Conservation (phyloP, 805 yeast genomes). For the Hanseniaspora meyeri region DNA sequence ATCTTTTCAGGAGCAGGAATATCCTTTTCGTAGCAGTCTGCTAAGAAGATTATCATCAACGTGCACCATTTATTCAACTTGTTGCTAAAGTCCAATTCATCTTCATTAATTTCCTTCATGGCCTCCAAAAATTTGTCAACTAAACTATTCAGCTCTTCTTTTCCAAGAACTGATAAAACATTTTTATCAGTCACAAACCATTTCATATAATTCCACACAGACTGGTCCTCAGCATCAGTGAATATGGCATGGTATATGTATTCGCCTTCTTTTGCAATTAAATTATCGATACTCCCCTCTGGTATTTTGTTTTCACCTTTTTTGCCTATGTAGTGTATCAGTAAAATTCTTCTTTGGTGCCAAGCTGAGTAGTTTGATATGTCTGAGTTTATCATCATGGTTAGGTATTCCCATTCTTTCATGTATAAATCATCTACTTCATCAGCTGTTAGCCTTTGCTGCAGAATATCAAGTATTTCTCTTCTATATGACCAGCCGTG, state of each 20-base stretch:
- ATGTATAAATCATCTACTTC: slow-evolving; percentile 25
- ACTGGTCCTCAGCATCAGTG: slow-evolving; percentile 88
- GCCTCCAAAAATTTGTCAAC: slow-evolving; percentile 36
- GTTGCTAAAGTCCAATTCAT: slow-evolving; percentile 59
- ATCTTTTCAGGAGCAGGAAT: slow-evolving; percentile 22
- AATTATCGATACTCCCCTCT: slow-evolving; percentile 21
- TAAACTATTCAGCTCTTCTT: slow-evolving; percentile 25
- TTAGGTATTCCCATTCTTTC: slow-evolving; percentile 64
- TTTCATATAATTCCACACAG: slow-evolving; percentile 77
- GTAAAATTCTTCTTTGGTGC: slow-evolving; percentile 72
- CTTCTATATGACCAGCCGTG: slow-evolving; percentile 96
- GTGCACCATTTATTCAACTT: slow-evolving; percentile 65
- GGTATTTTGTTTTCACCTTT: slow-evolving; percentile 18
- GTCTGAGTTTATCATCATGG: slow-evolving; percentile 62
- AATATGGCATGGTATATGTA: slow-evolving; percentile 72
- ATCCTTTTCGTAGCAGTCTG: slow-evolving; percentile 27
- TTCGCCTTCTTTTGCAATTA: slow-evolving; percentile 47
- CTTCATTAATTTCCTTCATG: slow-evolving; percentile 51
- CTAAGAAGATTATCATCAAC: slow-evolving; percentile 42
- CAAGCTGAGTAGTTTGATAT: slow-evolving; percentile 92
- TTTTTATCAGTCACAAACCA: slow-evolving; percentile 50
- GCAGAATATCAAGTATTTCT: slow-evolving; percentile 32
- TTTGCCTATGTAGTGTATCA: slow-evolving; percentile 35
- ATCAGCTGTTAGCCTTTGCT: slow-evolving; percentile 27
- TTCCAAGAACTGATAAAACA: slow-evolving; percentile 17